Percentiles rank a stretch among this genome's conserved stretches.
Evolutionary conservation across 2,329 filamentous ascomycete genomes (phyloP).

Genomic region (Alternaria dauci): DNA sequence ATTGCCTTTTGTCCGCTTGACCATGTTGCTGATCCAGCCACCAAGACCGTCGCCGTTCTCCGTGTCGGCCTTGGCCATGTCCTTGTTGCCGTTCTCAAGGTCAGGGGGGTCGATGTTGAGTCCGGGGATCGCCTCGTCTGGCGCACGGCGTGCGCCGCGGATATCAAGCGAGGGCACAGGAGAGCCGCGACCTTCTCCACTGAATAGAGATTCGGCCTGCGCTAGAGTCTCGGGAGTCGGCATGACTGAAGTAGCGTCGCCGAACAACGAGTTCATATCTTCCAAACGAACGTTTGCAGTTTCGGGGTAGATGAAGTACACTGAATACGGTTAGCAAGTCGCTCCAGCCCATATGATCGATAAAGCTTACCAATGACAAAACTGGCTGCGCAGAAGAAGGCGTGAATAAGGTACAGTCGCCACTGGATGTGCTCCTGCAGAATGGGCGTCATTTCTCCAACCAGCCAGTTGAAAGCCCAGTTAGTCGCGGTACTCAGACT

Average conservation of each 20-base stretch:
- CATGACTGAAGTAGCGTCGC: conserved; percentile 86
- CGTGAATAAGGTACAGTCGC: conserved; percentile 93
- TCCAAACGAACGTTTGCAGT: conserved; percentile 94
- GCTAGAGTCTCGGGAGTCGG: conserved; percentile 79
- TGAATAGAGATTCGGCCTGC: conserved; percentile 84
- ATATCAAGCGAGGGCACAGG: conserved; percentile 80
- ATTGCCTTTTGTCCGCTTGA: conserved; percentile 62
- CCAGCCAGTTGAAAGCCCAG: conserved; percentile 98
- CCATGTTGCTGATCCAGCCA: conserved; percentile 74
- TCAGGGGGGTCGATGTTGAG: conserved; percentile 82
- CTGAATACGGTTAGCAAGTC: conserved; percentile 58
- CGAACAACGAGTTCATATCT: conserved; percentile 95
- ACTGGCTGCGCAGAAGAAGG: conserved; percentile 94
- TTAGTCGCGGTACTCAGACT: conserved; percentile 96
- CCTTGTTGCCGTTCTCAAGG: conserved; percentile 64
- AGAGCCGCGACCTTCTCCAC: conserved; percentile 69
- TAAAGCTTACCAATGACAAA: conserved; percentile 87
- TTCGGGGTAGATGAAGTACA: conserved; percentile 97
- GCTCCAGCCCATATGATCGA: not conserved
- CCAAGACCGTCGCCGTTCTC: conserved; percentile 65
- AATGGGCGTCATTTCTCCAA: conserved; percentile 93
- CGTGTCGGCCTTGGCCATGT: conserved; percentile 34
- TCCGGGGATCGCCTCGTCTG: conserved; percentile 75
- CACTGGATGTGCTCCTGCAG: conserved; percentile 91
- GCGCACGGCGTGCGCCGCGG: conserved; percentile 56